These are phyloP conservation scores for Botrytis porri DNA, from an alignment of 2,329 filamentous ascomycete genomes.

Conservation along the genomic window DNA sequence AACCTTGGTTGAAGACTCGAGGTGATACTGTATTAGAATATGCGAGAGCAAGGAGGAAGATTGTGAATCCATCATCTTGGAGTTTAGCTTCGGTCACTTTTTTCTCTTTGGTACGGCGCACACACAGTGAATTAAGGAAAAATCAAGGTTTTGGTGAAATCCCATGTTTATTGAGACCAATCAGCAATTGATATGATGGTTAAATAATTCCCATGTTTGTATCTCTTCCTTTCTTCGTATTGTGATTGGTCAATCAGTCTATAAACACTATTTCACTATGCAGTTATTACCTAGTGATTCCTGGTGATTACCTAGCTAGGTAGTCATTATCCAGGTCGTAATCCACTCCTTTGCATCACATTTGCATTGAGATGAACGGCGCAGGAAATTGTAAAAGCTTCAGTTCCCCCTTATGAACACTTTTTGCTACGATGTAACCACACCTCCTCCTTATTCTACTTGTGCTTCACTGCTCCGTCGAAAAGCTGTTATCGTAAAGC, in stretches of 20 bases:
- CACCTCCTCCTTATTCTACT: no score
- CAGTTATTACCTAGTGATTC: not conserved
- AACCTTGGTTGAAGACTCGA: not conserved
- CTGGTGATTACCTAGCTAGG: not conserved
- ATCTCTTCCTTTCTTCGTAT: not conserved
- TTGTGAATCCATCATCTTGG: not conserved
- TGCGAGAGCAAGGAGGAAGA: constrained; percentile 6
- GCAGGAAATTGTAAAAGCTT: constrained; percentile 8
- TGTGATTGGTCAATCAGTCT: not conserved
- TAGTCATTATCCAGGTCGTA: not conserved
- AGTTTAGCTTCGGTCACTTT: not conserved
- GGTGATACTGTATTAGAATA: not conserved
- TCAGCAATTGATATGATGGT: not conserved
- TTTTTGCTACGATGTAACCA: no score
- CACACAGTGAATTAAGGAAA: not conserved
- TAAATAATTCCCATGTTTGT: not conserved
- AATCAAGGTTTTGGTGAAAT: not conserved
- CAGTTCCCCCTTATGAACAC: not conserved
- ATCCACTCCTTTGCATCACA: not conserved
- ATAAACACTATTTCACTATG: not conserved
- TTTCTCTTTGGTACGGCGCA: not conserved
- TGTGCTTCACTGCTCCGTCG: no score
- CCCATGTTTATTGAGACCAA: not conserved
- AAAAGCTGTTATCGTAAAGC: not conserved
- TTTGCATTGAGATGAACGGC: constrained; percentile 8